These are phyloP conservation scores for Arachis monticola DNA, from an alignment of 331 rosid species.

Conservation along the genomic window DNA sequence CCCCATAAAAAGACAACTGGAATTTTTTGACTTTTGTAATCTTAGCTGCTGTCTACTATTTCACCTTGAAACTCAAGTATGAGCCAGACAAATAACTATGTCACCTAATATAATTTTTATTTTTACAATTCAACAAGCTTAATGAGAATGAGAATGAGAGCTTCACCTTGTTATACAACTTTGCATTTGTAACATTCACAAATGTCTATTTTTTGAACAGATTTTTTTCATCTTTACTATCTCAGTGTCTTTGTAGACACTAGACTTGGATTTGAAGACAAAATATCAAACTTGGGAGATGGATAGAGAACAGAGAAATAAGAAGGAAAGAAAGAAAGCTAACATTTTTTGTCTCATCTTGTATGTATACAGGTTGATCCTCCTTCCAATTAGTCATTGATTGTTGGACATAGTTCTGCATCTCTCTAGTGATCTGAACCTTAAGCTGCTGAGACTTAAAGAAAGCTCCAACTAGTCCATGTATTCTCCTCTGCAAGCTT, in stretches of 20 bases:
- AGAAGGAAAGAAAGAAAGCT: background rate
- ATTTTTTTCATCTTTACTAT: slow-evolving; percentile 49
- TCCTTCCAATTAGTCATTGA: slow-evolving; percentile 84
- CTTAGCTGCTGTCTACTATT: background rate
- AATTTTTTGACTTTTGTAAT: background rate
- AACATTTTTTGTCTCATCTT: slow-evolving; percentile 92
- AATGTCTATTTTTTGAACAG: background rate
- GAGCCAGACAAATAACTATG: slow-evolving; percentile 41
- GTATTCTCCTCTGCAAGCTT: slow-evolving; percentile 89
- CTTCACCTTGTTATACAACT: slow-evolving; percentile 3
- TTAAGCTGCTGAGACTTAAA: slow-evolving; percentile 89
- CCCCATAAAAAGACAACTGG: slow-evolving; percentile 50
- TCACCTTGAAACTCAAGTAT: background rate
- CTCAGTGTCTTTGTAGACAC: slow-evolving; percentile 37
- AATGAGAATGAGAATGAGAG: slow-evolving; percentile 26
- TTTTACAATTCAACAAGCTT: slow-evolving; percentile 35
- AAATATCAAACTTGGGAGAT: slow-evolving; percentile 37
- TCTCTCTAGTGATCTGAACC: slow-evolving; percentile 84
- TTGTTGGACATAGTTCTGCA: slow-evolving; percentile 75
- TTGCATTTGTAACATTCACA: slow-evolving; percentile 29
- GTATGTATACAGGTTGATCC: slow-evolving; percentile 69
- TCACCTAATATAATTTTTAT: slow-evolving; percentile 39
- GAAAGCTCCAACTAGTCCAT: slow-evolving; percentile 95
- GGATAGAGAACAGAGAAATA: background rate
- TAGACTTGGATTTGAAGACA: slow-evolving; percentile 30